Conservation (phyloP, 73 alveolate species). For the Uronychia setigera region DNA sequence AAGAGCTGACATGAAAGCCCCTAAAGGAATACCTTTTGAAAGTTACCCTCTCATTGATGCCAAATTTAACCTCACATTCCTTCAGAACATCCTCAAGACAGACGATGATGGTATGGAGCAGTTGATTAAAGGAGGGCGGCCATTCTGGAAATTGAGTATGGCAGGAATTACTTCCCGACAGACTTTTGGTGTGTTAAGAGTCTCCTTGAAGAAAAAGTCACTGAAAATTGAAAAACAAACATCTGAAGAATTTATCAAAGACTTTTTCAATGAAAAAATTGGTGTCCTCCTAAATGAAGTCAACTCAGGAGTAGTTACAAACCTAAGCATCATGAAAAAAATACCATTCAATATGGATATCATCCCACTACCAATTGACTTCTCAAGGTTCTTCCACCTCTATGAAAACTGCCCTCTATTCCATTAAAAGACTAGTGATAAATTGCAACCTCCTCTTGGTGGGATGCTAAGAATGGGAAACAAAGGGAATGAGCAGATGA, state of each 20-base stretch:
- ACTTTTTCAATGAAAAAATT: not conserved
- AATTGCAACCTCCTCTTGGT: no score
- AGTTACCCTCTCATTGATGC: not conserved
- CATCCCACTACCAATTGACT: not conserved
- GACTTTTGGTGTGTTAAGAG: not conserved
- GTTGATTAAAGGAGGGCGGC: not conserved
- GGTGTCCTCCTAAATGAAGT: not conserved
- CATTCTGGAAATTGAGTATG: not conserved
- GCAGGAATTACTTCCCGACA: not conserved
- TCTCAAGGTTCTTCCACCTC: not conserved
- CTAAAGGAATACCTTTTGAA: not conserved
- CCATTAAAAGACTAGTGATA: no score
- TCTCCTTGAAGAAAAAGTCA: not conserved
- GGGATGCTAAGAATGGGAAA: not conserved
- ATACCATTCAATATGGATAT: not conserved
- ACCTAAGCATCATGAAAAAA: not conserved
- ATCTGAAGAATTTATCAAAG: not conserved
- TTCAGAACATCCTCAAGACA: not conserved
- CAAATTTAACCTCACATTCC: not conserved
- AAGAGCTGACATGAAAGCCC: not conserved
- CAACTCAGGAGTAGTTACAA: not conserved
- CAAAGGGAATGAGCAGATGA: not conserved
- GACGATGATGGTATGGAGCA: not conserved
- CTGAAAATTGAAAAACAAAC: not conserved
- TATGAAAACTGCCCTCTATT: not conserved